Evolutionary conservation across 768 basidiomycete species (phyloP).

Genomic region (Podaxis mareebaensis): DNA sequence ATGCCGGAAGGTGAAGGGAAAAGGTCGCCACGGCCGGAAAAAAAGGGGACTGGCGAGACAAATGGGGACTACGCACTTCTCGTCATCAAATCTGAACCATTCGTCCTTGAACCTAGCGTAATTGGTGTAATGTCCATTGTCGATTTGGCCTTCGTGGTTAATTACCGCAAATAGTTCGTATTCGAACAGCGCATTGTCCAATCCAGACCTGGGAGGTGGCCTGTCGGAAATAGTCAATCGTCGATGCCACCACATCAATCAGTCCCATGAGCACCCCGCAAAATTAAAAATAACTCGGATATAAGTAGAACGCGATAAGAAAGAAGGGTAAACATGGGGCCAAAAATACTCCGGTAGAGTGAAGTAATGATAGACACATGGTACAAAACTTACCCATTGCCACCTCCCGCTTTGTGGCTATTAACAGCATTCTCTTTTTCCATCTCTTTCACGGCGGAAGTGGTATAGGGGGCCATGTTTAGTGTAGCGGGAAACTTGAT

Average conservation of each 20-base stretch:
- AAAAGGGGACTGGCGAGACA: conserved; percentile 4
- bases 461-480: conserved; percentile 89
- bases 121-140: conserved; percentile 94
- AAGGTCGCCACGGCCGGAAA: background rate
- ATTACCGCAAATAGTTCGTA: conserved; percentile 94
- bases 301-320: background rate
- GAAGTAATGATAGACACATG: background rate
- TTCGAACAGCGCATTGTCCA: conserved; percentile 67
- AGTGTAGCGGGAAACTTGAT: conserved; percentile 82
- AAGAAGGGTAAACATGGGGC: background rate
- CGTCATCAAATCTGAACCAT: conserved; percentile 41
- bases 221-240: background rate
- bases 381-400: conserved; percentile 2
- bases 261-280: background rate
- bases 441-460: conserved; percentile 52
- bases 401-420: conserved; percentile 3
- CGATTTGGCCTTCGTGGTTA: conserved; percentile 91
- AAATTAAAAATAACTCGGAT: background rate
- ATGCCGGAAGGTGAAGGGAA: background rate
- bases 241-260: background rate
- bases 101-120: conserved; percentile 85
- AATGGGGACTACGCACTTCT: background rate
- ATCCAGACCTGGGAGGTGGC: conserved; percentile 32
- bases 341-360: background rate
- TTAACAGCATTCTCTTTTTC: conserved; percentile 42